Conservation (phyloP, 768 basidiomycete genomes). For the Podaxis mareebaensis region DNA sequence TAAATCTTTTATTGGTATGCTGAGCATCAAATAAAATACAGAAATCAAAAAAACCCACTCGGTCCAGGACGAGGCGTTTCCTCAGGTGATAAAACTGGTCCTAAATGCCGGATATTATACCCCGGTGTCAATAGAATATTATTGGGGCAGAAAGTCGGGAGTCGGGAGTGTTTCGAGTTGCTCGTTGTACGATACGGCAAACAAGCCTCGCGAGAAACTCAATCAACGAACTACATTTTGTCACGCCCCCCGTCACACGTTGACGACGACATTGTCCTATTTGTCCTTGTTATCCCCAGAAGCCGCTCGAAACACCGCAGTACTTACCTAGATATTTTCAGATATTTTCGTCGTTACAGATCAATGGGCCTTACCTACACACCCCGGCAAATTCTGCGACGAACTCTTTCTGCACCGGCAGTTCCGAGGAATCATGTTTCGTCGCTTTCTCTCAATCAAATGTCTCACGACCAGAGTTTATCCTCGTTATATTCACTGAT, state of each 20-base stretch:
- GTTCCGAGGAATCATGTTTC: too few species aligned
- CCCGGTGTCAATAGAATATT: constrained; percentile 15
- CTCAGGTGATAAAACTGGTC: not conserved
- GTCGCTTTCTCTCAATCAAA: not conserved
- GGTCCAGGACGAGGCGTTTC: not conserved
- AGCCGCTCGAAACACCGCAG: not conserved
- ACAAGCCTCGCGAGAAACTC: constrained; percentile 29
- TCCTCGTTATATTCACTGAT: not conserved
- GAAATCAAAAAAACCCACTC: constrained; percentile 20
- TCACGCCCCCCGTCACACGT: constrained; percentile 14
- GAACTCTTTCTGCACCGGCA: too few species aligned
- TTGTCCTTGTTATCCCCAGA: constrained; percentile 4
- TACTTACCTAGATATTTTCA: not conserved
- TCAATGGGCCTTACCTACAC: too few species aligned
- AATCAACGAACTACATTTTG: constrained; percentile 22
- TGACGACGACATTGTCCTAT: not conserved
- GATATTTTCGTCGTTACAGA: too few species aligned
- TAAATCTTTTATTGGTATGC: constrained; percentile 36
- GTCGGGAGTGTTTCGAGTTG: constrained; percentile 16
- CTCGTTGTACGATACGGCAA: constrained; percentile 30
- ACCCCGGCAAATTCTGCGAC: too few species aligned
- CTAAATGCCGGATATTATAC: not conserved
- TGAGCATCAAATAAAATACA: constrained; percentile 32
- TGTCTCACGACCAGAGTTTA: not conserved
- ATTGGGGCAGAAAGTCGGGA: constrained; percentile 11